phyloP scores from a whole-genome alignment of 768 basidiomycete species.

The Naematelia aurantialba region DNA sequence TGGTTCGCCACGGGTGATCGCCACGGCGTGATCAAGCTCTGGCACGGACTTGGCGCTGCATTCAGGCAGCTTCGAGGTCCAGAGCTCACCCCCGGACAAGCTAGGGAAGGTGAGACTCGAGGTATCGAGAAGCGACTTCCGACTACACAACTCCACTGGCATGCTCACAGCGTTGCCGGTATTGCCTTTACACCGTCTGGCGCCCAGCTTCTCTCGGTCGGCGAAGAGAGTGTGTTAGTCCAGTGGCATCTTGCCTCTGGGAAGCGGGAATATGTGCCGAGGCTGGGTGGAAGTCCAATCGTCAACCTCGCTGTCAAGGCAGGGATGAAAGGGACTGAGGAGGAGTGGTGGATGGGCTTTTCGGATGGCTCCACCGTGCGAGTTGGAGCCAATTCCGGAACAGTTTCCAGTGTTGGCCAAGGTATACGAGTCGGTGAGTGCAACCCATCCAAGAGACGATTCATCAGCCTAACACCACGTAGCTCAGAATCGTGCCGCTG shows the following conservation, averaged over 20 bases:
- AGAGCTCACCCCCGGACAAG: slow-evolving; percentile 2
- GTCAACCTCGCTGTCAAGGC: slow-evolving; percentile 55
- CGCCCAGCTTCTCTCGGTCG: slow-evolving; percentile 86
- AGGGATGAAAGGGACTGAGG: slow-evolving; percentile 57
- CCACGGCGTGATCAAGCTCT: slow-evolving; percentile 77
- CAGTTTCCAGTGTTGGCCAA: slow-evolving; percentile 55
- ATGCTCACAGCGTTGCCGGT: slow-evolving; percentile 86
- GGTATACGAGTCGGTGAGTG: slow-evolving; percentile 58
- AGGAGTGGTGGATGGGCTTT: slow-evolving; percentile 81
- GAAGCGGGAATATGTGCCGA: slow-evolving; percentile 85
- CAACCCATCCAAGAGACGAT: background rate
- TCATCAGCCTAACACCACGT: slow-evolving; percentile 57
- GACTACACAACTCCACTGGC: slow-evolving; percentile 90
- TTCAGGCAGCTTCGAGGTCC: slow-evolving; percentile 31
- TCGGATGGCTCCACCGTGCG: slow-evolving; percentile 76
- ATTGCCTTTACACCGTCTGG: slow-evolving; percentile 85
- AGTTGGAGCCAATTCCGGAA: slow-evolving; percentile 67
- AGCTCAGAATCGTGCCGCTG: background rate
- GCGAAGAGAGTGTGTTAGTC: slow-evolving; percentile 93
- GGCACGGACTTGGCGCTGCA: slow-evolving; percentile 78
- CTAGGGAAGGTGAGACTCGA: slow-evolving; percentile 8
- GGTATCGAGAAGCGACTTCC: slow-evolving; percentile 62
- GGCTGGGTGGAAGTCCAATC: slow-evolving; percentile 80
- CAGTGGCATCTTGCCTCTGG: slow-evolving; percentile 91
- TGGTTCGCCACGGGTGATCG: slow-evolving; percentile 93